These are phyloP conservation scores for Pascua guehoae DNA, from an alignment of 1,284 basidiomycete species.

Conservation along the genomic window DNA sequence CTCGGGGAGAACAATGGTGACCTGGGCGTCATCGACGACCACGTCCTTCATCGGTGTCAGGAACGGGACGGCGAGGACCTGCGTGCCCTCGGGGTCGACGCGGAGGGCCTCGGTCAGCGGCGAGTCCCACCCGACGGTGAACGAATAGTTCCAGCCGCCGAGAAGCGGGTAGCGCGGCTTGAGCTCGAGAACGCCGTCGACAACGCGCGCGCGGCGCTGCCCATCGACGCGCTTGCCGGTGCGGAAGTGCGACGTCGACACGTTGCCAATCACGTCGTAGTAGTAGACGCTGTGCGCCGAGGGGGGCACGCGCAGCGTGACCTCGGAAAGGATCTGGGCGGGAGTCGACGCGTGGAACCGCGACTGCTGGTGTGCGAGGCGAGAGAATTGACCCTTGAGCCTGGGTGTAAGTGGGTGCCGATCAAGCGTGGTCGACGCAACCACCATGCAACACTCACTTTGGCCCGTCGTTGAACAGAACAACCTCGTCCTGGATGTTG, in stretches of 20 bases:
- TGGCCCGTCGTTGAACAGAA: conserved; percentile 82
- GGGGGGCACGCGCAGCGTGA: conserved; percentile 69
- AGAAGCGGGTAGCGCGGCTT: conserved; percentile 87
- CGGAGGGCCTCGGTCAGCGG: conserved; percentile 63
- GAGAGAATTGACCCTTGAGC: conserved; percentile 92
- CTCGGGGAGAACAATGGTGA: conserved; percentile 84
- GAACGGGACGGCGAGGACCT: conserved; percentile 75
- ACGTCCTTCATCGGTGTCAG: conserved; percentile 76
- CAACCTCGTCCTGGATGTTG: conserved; percentile 84
- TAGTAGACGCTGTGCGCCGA: conserved; percentile 78
- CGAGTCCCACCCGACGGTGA: conserved; percentile 88
- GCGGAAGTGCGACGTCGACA: conserved; percentile 87
- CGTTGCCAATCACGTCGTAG: conserved; percentile 90
- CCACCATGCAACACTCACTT: conserved; percentile 57
- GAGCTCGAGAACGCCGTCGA: conserved; percentile 64
- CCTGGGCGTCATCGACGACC: conserved; percentile 73
- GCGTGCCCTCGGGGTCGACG: conserved; percentile 49
- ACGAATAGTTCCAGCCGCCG: conserved; percentile 97
- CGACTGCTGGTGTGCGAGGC: conserved; percentile 77
- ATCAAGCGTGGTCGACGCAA: too few relatives aligned
- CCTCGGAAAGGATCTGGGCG: conserved; percentile 66
- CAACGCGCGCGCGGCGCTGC: conserved; percentile 51
- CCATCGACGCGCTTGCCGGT: conserved; percentile 48
- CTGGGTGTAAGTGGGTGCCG: conserved; percentile 53
- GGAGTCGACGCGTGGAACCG: conserved; percentile 62